phyloP scores from a whole-genome alignment of 163 green algal genomes.

The Prototheca wickerhamii region DNA sequence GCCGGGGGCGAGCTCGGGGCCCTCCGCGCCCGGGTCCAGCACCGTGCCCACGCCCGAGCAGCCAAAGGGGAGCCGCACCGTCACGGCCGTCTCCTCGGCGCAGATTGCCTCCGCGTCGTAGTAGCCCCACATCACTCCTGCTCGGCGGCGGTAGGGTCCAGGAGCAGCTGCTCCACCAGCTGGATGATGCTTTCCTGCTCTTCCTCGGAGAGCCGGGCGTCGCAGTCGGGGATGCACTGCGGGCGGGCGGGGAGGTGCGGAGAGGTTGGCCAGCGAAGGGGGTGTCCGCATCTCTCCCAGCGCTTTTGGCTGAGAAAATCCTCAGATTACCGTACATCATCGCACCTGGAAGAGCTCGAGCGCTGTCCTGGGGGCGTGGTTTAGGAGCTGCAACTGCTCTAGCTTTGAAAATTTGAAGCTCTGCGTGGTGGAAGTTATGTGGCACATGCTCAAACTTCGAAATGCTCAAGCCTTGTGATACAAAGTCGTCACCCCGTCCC shows the following conservation, averaged over 20 bases:
- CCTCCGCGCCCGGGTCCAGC: conserved; percentile 33
- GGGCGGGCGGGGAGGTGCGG: not conserved
- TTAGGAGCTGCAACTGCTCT: conserved; percentile 49
- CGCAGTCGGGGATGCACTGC: conserved; percentile 40
- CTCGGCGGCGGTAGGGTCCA: not conserved
- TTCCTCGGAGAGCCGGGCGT: conserved; percentile 32
- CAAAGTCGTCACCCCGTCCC: not conserved
- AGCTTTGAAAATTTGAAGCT: conserved; percentile 30
- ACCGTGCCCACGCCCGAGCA: conserved; percentile 30
- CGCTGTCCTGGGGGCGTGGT: conserved; percentile 31
- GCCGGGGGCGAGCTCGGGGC: conserved; percentile 16
- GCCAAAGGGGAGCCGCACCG: conserved; percentile 17
- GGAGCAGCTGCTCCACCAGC: conserved; percentile 19
- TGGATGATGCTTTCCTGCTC: conserved; percentile 28
- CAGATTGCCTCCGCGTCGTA: conserved; percentile 32
- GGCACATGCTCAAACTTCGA: not conserved
- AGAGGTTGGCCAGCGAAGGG: not conserved
- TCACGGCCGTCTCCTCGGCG: conserved; percentile 34
- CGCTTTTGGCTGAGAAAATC: not conserved
- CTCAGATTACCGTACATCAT: not conserved
- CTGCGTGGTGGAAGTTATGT: conserved; percentile 8
- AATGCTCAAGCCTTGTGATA: not conserved
- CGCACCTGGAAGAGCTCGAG: conserved; percentile 47
- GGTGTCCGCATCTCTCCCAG: no score
- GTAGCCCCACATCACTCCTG: conserved; percentile 21